Percentiles rank a stretch among this genome's conserved stretches.
These are phyloP conservation scores for Cytospora leucostoma DNA, from an alignment of 2,329 filamentous ascomycete genomes.

Conservation along the genomic window DNA sequence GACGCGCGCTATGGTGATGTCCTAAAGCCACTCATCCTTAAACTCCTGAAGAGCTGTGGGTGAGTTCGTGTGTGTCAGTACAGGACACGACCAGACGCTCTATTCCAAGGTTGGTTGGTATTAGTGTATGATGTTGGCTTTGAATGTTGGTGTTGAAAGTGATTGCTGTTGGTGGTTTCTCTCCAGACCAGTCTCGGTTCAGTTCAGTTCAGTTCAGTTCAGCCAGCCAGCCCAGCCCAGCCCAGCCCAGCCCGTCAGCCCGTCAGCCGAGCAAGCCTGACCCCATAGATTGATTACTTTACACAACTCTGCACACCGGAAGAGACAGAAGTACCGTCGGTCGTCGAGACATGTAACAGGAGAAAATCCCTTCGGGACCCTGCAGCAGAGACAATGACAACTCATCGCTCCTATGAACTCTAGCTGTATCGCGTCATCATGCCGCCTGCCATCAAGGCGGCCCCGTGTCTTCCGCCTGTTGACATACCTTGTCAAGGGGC, in stretches of 20 bases:
- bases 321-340: neutral
- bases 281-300: neutral
- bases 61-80: no score
- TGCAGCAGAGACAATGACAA: neutral
- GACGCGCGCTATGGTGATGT: no score
- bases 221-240: neutral
- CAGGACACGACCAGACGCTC: no score
- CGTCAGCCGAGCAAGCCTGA: no score
- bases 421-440: neutral
- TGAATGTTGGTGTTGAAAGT: neutral
- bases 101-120: no score
- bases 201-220: no score
- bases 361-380: neutral
- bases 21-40: no score
- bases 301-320: neutral
- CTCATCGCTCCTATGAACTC: neutral
- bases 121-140: neutral
- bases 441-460: neutral
- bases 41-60: no score
- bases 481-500: neutral
- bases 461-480: neutral
- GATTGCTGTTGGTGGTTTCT: neutral
- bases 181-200: neutral
- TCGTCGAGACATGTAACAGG: neutral
- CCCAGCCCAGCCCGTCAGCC: neutral